Evolutionary conservation across 352 stramenopile species (phyloP), one percentile per base, ranked within the genome.

Genomic region (Globisporangium nodosum): DNA sequence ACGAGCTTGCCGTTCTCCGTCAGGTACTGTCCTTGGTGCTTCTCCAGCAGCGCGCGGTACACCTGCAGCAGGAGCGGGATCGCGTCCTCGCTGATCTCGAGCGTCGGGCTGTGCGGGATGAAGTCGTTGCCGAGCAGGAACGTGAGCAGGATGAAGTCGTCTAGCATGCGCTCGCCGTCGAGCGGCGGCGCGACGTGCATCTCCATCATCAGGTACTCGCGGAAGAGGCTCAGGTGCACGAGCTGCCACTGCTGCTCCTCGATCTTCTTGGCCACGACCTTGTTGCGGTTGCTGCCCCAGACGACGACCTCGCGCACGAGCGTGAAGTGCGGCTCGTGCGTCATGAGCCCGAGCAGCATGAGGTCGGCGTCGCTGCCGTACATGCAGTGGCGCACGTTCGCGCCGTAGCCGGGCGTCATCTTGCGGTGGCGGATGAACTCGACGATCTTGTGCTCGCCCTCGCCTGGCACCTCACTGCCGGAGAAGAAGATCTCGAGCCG

Each of bases 121-220:
- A 99, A 99, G 67, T 99, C 97, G 78, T 99, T 99, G 42, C 98
- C 98, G 3, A 99, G 88, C 45, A 99, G 78, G 70, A 99, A 99
- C n/a, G 96, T 99, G 54, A 99, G 85, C 64, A 99, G 90, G 9
- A 99, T 98, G 71, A 99, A 99, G 70, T 99, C 98, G 74, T 99
- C 97, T 61, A 99, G 94, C 58, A 98, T 92, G 18, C 96, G 82
- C 70, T 99, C 98, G 21, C 78, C 79, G 58, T 87, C 70, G 2
- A 88, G 49, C 3, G 74, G 75, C 43, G 43, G 43, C 6, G 43
- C n/a, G 18, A 88, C 82, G 13, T 65, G 74, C 77, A 99, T 98
- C 73, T 99, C 97, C 54, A 99, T 80, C 71, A 97, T 87, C 9
- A 99, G 64, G 70, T 99, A 99, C 73, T 99, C 95, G 49, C 97